phyloP scores from a whole-genome alignment of 2,329 filamentous ascomycete genomes.

The Claviceps monticola region DNA sequence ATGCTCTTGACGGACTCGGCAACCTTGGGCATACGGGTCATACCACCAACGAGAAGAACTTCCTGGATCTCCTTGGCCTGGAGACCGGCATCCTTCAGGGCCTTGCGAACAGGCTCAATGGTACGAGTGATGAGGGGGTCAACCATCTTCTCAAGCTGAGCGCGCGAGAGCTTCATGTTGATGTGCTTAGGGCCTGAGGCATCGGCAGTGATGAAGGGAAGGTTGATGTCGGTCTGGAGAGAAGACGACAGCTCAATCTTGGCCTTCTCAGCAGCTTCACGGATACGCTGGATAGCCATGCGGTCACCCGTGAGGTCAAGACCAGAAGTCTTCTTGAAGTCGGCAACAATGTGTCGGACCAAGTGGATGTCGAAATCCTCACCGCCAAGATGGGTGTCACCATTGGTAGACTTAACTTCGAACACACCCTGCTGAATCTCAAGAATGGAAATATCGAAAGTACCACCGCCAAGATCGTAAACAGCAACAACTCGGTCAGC shows the following conservation, averaged over 20 bases:
- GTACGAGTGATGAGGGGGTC: constrained; percentile 79
- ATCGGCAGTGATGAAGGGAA: constrained; percentile 96
- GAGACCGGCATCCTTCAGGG: constrained; percentile 86
- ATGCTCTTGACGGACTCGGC: constrained; percentile 90
- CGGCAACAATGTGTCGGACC: constrained; percentile 81
- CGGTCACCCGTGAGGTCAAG: constrained; percentile 84
- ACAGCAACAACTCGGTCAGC: constrained; percentile 80
- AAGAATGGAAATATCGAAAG: constrained; percentile 96
- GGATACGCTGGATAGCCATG: constrained; percentile 98
- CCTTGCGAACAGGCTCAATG: constrained; percentile 88
- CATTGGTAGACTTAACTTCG: constrained; percentile 98
- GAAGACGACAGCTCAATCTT: constrained; percentile 98
- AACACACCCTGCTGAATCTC: constrained; percentile 97
- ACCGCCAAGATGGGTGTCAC: constrained; percentile 95
- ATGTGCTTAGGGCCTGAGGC: constrained; percentile 95
- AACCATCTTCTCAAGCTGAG: constrained; percentile 87
- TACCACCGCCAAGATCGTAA: constrained; percentile 97
- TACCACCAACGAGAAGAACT: constrained; percentile 94
- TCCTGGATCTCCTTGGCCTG: constrained; percentile 91
- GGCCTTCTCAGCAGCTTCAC: constrained; percentile 96
- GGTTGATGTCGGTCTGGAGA: constrained; percentile 91
- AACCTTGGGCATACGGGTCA: constrained; percentile 99
- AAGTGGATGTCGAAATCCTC: constrained; percentile 96
- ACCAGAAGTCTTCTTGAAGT: constrained; percentile 93
- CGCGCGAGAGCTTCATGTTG: constrained; percentile 83